Conservation (phyloP, 2,329 filamentous ascomycete genomes). For the Bipolaris cookei region DNA sequence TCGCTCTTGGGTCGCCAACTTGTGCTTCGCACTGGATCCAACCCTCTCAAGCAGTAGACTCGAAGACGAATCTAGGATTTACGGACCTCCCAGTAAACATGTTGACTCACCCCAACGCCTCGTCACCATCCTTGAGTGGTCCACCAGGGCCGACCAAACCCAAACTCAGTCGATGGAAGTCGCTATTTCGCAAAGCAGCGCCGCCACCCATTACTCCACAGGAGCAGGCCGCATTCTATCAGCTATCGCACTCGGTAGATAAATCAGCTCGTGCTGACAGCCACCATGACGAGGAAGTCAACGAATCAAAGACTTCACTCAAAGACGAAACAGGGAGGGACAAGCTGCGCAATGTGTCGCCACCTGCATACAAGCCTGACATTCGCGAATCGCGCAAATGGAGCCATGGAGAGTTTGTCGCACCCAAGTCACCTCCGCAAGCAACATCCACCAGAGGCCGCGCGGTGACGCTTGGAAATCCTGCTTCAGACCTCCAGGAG, state of each 20-base stretch:
- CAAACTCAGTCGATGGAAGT: constrained; percentile 50
- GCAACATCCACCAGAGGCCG: constrained; percentile 21
- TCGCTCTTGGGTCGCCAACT: constrained; percentile 50
- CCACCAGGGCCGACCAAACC: constrained; percentile 35
- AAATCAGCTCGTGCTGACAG: constrained; percentile 38
- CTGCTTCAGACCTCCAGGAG: constrained; percentile 22
- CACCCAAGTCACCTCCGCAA: constrained; percentile 18
- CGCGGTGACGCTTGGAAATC: constrained; percentile 26
- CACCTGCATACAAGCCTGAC: constrained; percentile 39
- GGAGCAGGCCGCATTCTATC: constrained; percentile 45
- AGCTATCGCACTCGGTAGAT: constrained; percentile 36
- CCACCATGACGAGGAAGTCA: constrained; percentile 39
- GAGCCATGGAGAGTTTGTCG: constrained; percentile 20
- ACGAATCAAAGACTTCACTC: constrained; percentile 23
- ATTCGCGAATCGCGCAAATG: constrained; percentile 42
- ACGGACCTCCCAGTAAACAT: constrained; percentile 20
- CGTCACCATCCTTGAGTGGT: constrained; percentile 16
- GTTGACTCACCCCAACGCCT: constrained; percentile 9
- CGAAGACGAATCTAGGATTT: constrained; percentile 7
- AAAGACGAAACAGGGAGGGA: constrained; percentile 28
- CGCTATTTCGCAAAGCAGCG: constrained; percentile 45
- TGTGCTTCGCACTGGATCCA: constrained; percentile 39
- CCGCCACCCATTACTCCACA: constrained; percentile 27
- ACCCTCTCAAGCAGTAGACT: constrained; percentile 27
- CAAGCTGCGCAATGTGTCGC: constrained; percentile 27